Conservation (phyloP, 768 basidiomycete species). For the Psilocybe sp. region DNA sequence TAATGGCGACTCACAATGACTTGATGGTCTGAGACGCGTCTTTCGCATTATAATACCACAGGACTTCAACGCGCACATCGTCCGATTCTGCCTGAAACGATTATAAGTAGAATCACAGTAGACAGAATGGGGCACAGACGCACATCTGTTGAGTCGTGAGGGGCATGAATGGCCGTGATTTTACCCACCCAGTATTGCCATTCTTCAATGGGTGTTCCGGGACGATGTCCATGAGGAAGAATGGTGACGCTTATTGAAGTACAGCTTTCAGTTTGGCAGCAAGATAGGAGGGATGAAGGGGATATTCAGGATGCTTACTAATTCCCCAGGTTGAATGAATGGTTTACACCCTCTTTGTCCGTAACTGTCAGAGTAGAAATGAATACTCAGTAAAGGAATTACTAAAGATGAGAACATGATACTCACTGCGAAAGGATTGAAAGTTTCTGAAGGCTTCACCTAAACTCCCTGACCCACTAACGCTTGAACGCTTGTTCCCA, state of each 20-base stretch:
- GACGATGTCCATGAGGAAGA: constrained; percentile 30
- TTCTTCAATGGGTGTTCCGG: constrained; percentile 22
- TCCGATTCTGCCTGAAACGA: background rate
- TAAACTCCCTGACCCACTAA: too few species aligned
- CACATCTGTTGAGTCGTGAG: constrained; percentile 22
- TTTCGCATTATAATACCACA: constrained; percentile 54
- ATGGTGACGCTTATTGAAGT: constrained; percentile 35
- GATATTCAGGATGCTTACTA: constrained; percentile 25
- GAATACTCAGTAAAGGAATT: background rate
- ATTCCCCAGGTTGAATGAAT: constrained; percentile 29
- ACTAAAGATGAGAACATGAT: too few species aligned
- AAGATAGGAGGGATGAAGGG: background rate
- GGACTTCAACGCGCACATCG: constrained; percentile 52
- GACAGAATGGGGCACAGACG: constrained; percentile 20
- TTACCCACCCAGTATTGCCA: constrained; percentile 51
- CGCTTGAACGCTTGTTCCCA: too few species aligned
- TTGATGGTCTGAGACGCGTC: constrained; percentile 43
- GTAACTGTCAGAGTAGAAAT: constrained; percentile 14
- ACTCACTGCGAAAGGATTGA: too few species aligned
- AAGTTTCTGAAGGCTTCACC: too few species aligned
- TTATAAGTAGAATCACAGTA: background rate
- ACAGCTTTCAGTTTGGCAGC: background rate
- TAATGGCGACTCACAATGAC: constrained; percentile 40
- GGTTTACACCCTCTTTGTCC: constrained; percentile 30
- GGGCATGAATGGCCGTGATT: constrained; percentile 44